Percentiles rank a stretch among this genome's conserved stretches.
phyloP scores from a whole-genome alignment of 2,329 filamentous ascomycete species.

The Exophiala sideris region DNA sequence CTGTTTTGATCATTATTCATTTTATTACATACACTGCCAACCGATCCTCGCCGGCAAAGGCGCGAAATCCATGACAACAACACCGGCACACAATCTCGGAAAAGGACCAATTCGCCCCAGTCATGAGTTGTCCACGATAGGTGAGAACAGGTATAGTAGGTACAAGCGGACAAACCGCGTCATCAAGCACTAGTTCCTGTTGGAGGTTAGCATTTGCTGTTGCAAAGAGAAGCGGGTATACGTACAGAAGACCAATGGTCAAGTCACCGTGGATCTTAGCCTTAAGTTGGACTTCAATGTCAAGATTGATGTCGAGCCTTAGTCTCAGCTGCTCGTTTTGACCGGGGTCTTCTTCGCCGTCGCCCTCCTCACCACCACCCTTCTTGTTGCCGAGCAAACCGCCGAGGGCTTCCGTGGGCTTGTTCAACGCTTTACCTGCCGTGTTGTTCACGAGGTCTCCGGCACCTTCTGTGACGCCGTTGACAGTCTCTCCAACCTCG shows the following conservation, averaged over 20 bases:
- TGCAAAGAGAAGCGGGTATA: slow-evolving; percentile 14
- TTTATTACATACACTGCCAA: slow-evolving; percentile 24
- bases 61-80: slow-evolving; percentile 13
- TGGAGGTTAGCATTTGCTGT: slow-evolving; percentile 21
- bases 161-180: neutral
- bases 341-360: slow-evolving; percentile 40
- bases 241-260: slow-evolving; percentile 52
- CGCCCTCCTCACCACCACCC: slow-evolving; percentile 36
- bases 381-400: slow-evolving; percentile 27
- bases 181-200: slow-evolving; percentile 26
- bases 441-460: slow-evolving; percentile 56
- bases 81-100: slow-evolving; percentile 8
- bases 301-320: slow-evolving; percentile 58
- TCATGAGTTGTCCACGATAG: neutral
- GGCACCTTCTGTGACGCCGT: slow-evolving; percentile 39
- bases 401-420: slow-evolving; percentile 44
- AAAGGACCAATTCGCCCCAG: neutral
- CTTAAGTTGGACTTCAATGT: slow-evolving; percentile 62
- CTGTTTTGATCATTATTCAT: slow-evolving; percentile 9
- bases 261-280: slow-evolving; percentile 64
- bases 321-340: slow-evolving; percentile 48
- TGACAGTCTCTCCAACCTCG: slow-evolving; percentile 54
- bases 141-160: neutral
- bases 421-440: slow-evolving; percentile 43
- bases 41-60: slow-evolving; percentile 8